These are phyloP conservation scores for Thielaviopsis punctulata DNA, from an alignment of 2,329 filamentous ascomycete genomes.

Conservation along the genomic window DNA sequence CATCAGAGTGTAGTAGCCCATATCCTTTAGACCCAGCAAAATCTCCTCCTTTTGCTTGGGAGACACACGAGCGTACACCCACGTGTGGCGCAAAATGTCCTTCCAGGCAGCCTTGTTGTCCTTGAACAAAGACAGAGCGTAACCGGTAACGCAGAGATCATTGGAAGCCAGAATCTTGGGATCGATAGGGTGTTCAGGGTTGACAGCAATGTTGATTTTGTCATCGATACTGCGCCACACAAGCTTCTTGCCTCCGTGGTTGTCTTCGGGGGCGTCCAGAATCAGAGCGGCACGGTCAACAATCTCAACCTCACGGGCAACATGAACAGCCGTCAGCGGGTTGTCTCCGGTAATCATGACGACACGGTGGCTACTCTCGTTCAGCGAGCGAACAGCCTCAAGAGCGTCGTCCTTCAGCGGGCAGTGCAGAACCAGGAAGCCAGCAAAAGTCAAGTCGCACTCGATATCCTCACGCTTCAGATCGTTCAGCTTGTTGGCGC, in stretches of 20 bases:
- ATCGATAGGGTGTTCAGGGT: conserved; percentile 67
- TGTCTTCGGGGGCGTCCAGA: conserved; percentile 83
- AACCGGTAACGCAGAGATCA: conserved; percentile 90
- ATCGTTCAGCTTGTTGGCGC: conserved; percentile 75
- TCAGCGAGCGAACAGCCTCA: conserved; percentile 87
- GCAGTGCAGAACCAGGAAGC: conserved; percentile 88
- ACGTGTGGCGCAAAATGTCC: conserved; percentile 69
- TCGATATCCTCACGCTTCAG: conserved; percentile 89
- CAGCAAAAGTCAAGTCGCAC: conserved; percentile 68
- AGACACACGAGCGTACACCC: conserved; percentile 96
- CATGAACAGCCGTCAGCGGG: conserved; percentile 86
- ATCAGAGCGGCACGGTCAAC: conserved; percentile 92
- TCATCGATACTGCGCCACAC: conserved; percentile 95
- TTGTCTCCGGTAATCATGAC: conserved; percentile 99
- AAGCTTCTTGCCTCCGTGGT: conserved; percentile 60
- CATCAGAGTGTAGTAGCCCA: conserved; percentile 97
- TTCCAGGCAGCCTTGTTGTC: conserved; percentile 52
- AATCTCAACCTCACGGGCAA: conserved; percentile 90
- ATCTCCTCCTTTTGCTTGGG: conserved; percentile 99
- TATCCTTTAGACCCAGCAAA: conserved; percentile 85
- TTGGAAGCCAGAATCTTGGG: conserved; percentile 64
- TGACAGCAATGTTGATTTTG: conserved; percentile 67
- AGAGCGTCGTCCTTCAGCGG: conserved; percentile 93
- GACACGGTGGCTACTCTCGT: conserved; percentile 94
- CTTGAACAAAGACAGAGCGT: conserved; percentile 79